Percentiles rank a stretch among this genome's conserved stretches.
Conservation (phyloP, 148 eudicot species). For the Spergularia bocconei region DNA sequence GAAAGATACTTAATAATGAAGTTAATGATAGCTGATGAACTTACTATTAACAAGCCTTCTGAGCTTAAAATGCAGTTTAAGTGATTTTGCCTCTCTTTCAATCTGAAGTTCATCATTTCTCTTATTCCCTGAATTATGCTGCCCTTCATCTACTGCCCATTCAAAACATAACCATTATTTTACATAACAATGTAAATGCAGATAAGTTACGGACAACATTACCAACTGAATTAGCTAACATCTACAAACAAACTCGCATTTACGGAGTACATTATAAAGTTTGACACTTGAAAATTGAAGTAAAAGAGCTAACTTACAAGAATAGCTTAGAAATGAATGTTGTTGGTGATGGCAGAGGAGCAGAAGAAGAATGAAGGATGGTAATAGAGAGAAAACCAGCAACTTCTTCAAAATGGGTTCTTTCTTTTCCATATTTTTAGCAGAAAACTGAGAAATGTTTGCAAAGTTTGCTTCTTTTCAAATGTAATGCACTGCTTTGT, state of each 20-base stretch:
- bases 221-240: not conserved
- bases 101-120: conserved; percentile 1
- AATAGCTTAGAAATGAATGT: conserved; percentile 18
- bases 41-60: conserved; percentile 37
- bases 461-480: not conserved
- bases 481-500: not conserved
- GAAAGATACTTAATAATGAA: not conserved
- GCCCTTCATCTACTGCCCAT: conserved; percentile 23
- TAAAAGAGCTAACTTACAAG: conserved; percentile 18
- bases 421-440: conserved; percentile 29
- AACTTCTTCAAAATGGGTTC: conserved; percentile 29
- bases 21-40: not conserved
- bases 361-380: conserved; percentile 24
- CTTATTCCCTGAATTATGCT: conserved; percentile 6
- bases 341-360: conserved; percentile 24
- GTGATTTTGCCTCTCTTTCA: conserved; percentile 8
- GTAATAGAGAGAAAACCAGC: conserved; percentile 21
- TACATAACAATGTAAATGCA: too few relatives aligned
- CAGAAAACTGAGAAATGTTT: not conserved
- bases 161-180: not conserved
- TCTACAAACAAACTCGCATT: not conserved
- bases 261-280: too few relatives aligned
- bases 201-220: too few relatives aligned
- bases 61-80: conserved; percentile 26
- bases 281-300: not conserved